Evolutionary conservation across 495 filamentous ascomycete genomes (phyloP), one percentile per base, ranked within the genome.

Genomic region (Tuber aestivum): DNA sequence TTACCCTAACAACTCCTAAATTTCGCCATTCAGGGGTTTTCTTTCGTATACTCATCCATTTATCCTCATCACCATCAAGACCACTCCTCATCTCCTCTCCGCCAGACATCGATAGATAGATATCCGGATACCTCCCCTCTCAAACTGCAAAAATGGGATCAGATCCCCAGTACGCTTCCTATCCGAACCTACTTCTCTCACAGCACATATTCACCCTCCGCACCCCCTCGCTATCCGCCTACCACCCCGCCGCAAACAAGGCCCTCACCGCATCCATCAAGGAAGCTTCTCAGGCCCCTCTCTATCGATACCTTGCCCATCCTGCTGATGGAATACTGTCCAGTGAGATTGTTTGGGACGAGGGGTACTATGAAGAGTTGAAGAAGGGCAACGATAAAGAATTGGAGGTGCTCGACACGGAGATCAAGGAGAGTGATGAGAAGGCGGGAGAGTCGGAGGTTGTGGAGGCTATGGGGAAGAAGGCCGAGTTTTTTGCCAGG

Each of bases 171-270:
- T 98, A 95, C 87, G 91, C 93, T 81, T 94, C 94, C 85, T 98
- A 94, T 85, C 95, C 95, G 73, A 87, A 95, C 83, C 92, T 99
- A 83, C 87, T 91, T 81, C 90, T 99, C 83, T 90, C 95, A 79
- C 96, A 98, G 87, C 91, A 97, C 86, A 94, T 99, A 86, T 99
- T 99, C 89, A 93, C 92, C 84, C 88, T 97, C 86, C 94, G 93
- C 81, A 97, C 97, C 86, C 91, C 94, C 78, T 90, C 92, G 80
- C 90, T 94, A 76, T 83, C 91, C 41, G 85, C 89, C 74, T 91
- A 91, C 84, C 90, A 97, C 85, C 84, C 89, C 18, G 91, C 93
- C 38, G 72, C 81, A 27, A 86, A 94, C 83, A 92, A 94, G 85
- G 89, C 90, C 79, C 88, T 99, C 72, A 94, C 97, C 88, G 91